Evolutionary conservation across 441 rosid species (phyloP).

Genomic region (Capsella rubella): DNA sequence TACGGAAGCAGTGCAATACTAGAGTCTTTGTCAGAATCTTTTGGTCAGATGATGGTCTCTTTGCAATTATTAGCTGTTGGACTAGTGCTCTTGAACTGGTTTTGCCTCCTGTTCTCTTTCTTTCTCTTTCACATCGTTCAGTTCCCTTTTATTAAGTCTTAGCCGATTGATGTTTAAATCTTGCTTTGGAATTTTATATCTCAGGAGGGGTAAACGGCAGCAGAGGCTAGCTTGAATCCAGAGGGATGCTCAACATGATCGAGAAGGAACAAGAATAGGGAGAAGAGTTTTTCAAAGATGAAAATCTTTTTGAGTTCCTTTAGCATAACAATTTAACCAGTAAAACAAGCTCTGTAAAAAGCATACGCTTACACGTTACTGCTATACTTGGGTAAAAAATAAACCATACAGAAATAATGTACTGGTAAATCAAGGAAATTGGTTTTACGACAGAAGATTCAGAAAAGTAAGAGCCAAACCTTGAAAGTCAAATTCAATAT

Average conservation of each 20-base stretch:
- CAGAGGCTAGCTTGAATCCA: conserved; percentile 62
- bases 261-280: conserved; percentile 44
- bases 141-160: not conserved
- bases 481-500: conserved; percentile 23
- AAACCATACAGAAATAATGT: too few species aligned
- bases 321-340: not conserved
- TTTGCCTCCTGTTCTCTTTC: conserved; percentile 2
- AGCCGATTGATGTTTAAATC: conserved; percentile 2
- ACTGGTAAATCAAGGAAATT: not conserved
- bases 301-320: not conserved
- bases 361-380: too few species aligned
- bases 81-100: conserved; percentile 46
- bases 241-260: conserved; percentile 55
- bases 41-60: not conserved
- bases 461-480: conserved; percentile 12
- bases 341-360: not conserved
- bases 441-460: not conserved
- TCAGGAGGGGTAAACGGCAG: conserved; percentile 60
- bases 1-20: conserved; percentile 71
- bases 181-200: conserved; percentile 50
- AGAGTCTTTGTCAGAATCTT: conserved; percentile 55
- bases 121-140: not conserved
- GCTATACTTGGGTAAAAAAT: not conserved
- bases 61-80: not conserved
- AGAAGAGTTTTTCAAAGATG: not conserved